Evolutionary conservation across 352 stramenopile species (phyloP).

Genomic region (Pythium phragmiticola): DNA sequence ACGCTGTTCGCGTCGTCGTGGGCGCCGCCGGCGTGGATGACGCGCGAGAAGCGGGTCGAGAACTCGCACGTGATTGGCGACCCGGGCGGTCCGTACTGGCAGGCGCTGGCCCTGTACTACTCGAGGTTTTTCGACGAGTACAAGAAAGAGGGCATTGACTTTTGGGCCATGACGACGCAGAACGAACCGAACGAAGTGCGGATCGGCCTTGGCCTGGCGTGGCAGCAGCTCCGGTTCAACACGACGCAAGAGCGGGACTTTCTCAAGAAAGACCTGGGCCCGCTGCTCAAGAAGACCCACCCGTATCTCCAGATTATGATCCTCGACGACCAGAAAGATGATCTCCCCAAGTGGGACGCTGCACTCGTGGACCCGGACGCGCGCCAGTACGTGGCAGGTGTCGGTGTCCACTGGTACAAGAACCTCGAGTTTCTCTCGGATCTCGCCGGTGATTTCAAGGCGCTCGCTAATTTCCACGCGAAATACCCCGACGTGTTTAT

Average conservation of each 20-base stretch:
- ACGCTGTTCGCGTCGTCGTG: constrained; percentile 79
- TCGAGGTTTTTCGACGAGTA: constrained; percentile 79
- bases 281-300: constrained; percentile 56
- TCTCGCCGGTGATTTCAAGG: constrained; percentile 38
- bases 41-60: constrained; percentile 56
- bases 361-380: constrained; percentile 50
- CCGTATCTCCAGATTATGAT: constrained; percentile 69
- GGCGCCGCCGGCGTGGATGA: constrained; percentile 88
- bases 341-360: constrained; percentile 42
- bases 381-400: constrained; percentile 71
- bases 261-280: constrained; percentile 77
- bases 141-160: constrained; percentile 58
- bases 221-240: constrained; percentile 57
- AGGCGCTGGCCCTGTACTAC: constrained; percentile 86
- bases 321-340: constrained; percentile 87
- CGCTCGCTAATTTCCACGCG: constrained; percentile 50
- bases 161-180: constrained; percentile 84
- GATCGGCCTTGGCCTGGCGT: constrained; percentile 35
- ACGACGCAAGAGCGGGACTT: constrained; percentile 52
- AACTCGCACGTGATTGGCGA: constrained; percentile 60
- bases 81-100: constrained; percentile 57
- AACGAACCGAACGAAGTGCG: constrained; percentile 72
- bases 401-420: constrained; percentile 89
- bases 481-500: constrained; percentile 76
- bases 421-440: constrained; percentile 49